Base-by-base conservation (phyloP, 176 grass and related monocot genomes). In the Zoysia pacifica region DNA sequence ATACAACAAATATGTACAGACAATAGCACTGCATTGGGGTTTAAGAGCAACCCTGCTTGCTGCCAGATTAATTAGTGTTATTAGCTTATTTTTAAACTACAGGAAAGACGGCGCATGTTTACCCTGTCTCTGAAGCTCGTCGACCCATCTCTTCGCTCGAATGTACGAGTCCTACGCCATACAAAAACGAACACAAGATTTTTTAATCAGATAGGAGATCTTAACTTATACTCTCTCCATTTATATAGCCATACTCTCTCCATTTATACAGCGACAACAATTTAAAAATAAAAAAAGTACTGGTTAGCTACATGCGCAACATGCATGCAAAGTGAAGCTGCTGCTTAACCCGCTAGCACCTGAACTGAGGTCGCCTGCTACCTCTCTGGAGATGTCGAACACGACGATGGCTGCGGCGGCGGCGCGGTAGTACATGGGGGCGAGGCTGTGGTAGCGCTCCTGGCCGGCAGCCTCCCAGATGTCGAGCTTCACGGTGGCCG, bases 391-490 rank as follows among this genome's bases (percentile, higher is more conserved):
- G 81, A 97, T 89, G 48, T 97, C 94, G 63, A 93, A 97, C n/a
- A 97, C 86, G 67, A 97, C 89, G 73, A 89, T 71, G 7, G 89
- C 89, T 2, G 84, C 94, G 14, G 90, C 88, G 40, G 91, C 84
- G 9, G 86, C 89, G 8, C 91, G 90, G 54, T 93, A 97, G 74
- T 93, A 93, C 94, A 97, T 97, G 7, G 94, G 94, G 64, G 91
- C 86, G 66, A 97, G 83, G 65, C 88, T 97, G 65, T 91, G 90
- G 72, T 93, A 93, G 53, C 88, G 64, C 73, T 97, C 93, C 61
- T 97, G 90, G 5, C 93, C 88, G 69, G 91, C 88, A 9, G 93
- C 93, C 81, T 97, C 93, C 88, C 90, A 91, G 64, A 97, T 88
- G 78, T 97, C 89, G 72, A 93, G 91, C 72, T 91, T 88, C 66